phyloP scores from a whole-genome alignment of 108 stramenopile species.

The Aurantiochytrium sp. region DNA sequence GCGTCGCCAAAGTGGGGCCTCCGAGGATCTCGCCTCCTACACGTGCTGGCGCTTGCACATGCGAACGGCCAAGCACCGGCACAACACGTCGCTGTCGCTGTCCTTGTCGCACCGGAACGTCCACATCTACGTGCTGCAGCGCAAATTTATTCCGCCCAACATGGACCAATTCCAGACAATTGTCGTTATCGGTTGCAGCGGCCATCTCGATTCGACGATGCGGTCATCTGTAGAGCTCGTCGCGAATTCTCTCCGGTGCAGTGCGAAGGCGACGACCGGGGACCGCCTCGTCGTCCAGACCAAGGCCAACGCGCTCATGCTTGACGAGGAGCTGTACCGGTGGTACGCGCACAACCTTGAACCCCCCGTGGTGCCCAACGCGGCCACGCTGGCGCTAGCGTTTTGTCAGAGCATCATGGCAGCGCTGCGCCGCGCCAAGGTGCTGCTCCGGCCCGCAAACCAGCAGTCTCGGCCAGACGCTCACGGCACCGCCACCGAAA shows the following conservation, averaged over 20 bases:
- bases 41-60: background rate
- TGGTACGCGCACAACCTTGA: background rate
- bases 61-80: background rate
- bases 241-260: background rate
- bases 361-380: background rate
- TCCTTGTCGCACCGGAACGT: background rate
- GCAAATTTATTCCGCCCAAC: background rate
- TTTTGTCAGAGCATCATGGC: background rate
- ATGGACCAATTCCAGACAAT: background rate
- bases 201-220: background rate
- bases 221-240: background rate
- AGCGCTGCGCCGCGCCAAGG: background rate
- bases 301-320: slow-evolving; percentile 29
- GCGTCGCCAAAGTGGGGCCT: background rate
- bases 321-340: background rate
- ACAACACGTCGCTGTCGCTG: background rate
- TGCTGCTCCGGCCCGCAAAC: background rate
- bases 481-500: background rate
- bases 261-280: background rate
- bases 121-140: background rate
- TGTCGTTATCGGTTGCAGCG: background rate
- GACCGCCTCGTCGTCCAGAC: background rate
- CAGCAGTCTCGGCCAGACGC: too few relatives aligned
- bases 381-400: background rate
- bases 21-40: background rate